phyloP scores from a whole-genome alignment of 306 rosid genomes.

The Vicia sativa region DNA sequence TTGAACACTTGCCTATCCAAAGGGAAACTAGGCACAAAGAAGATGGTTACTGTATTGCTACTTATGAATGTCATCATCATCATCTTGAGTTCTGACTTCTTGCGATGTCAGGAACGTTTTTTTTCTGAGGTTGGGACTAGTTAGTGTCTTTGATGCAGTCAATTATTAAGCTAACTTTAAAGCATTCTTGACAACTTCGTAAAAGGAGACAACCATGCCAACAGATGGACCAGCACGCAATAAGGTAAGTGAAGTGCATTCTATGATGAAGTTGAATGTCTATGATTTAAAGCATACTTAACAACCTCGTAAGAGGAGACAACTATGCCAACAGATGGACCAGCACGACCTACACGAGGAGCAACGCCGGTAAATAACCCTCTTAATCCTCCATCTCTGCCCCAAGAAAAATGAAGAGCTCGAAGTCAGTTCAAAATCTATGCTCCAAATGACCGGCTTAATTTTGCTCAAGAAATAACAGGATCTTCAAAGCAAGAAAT shows the following conservation, averaged over 20 bases:
- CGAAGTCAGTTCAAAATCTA: conserved; percentile 32
- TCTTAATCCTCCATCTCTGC: conserved; percentile 85
- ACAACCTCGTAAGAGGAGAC: conserved; percentile 89
- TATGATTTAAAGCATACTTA: conserved; percentile 60
- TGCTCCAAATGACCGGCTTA: background rate
- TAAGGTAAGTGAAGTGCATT: too few species aligned
- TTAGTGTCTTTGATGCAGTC: conserved; percentile 19
- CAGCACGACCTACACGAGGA: conserved; percentile 84
- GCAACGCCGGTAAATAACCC: conserved; percentile 85
- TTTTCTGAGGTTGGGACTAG: background rate
- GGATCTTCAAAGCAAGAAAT: conserved; percentile 21
- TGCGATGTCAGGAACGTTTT: conserved; percentile 36
- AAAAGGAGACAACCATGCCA: conserved; percentile 90
- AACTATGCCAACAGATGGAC: conserved; percentile 94
- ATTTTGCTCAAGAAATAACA: conserved; percentile 27
- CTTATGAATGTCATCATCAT: too few species aligned
- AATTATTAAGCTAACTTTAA: conserved; percentile 27
- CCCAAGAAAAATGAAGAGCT: conserved; percentile 32
- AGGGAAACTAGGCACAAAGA: conserved; percentile 8
- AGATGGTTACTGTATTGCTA: background rate
- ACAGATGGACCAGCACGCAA: conserved; percentile 86
- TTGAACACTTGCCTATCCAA: conserved; percentile 4
- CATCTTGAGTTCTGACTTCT: conserved; percentile 31
- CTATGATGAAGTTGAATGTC: conserved; percentile 47
- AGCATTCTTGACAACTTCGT: conserved; percentile 81